These are phyloP conservation scores for Penicillium samsonianum DNA, from an alignment of 495 filamentous ascomycete genomes.

Conservation along the genomic window DNA sequence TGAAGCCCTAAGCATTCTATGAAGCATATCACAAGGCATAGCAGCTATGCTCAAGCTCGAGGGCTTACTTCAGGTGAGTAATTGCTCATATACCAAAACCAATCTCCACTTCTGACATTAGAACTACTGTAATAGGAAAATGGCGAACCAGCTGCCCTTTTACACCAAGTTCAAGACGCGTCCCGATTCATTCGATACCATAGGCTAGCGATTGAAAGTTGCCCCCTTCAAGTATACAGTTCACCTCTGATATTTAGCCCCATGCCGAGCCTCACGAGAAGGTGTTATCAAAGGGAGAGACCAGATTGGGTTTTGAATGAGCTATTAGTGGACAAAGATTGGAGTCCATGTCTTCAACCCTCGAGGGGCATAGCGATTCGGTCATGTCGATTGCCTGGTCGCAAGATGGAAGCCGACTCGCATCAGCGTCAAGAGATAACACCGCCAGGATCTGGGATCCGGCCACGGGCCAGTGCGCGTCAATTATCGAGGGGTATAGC, in stretches of 20 bases:
- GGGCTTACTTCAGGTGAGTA: too few species aligned
- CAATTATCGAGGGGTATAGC: too few species aligned
- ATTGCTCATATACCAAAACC: too few species aligned
- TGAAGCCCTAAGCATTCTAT: too few species aligned
- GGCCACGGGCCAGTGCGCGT: too few species aligned
- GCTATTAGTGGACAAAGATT: conserved; percentile 21
- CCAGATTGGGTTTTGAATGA: conserved; percentile 19
- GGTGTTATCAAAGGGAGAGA: conserved; percentile 18
- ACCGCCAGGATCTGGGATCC: conserved; percentile 19
- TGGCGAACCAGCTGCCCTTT: not conserved
- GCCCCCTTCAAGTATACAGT: conserved; percentile 35
- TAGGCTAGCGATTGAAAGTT: conserved; percentile 28
- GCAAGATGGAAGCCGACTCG: conserved; percentile 15
- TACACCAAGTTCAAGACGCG: conserved; percentile 27
- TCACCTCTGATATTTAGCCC: conserved; percentile 36
- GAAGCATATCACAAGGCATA: too few species aligned
- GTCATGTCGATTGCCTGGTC: conserved; percentile 1
- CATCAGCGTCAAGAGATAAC: conserved; percentile 8
- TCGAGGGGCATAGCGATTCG: conserved; percentile 12
- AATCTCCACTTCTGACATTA: too few species aligned
- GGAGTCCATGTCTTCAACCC: conserved; percentile 15
- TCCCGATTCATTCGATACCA: conserved; percentile 31
- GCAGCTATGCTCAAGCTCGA: too few species aligned
- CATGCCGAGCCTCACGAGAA: conserved; percentile 23
- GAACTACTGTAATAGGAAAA: too few species aligned